Evolutionary conservation across 1,139 yeast genomes (phyloP).

Genomic region (Suhomyces panamericanus): DNA sequence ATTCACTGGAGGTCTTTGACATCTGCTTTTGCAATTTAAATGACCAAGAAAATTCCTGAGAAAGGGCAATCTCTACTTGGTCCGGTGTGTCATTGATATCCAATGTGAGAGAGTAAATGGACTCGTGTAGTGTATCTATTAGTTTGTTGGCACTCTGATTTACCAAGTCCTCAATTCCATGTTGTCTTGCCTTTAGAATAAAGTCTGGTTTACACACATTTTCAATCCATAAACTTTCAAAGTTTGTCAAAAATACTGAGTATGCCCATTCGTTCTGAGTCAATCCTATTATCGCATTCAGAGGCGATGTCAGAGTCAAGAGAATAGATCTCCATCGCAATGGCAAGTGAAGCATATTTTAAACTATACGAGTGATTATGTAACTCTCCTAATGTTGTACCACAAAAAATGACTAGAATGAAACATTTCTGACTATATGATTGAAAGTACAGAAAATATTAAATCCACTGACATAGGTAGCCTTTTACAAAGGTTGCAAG

Average conservation of each 20-base stretch:
- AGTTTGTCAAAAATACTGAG: constrained; percentile 30
- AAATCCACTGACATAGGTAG: constrained; percentile 4
- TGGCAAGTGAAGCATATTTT: not conserved
- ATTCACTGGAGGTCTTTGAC: constrained; percentile 12
- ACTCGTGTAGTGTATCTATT: not conserved
- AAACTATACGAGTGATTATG: not conserved
- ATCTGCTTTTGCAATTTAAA: constrained; percentile 19
- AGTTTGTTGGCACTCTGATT: not conserved
- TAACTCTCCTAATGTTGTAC: no score
- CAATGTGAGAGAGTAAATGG: not conserved
- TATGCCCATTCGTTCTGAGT: constrained; percentile 13
- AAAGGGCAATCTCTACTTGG: not conserved
- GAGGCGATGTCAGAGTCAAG: not conserved
- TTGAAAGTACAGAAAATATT: not conserved
- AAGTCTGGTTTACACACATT: constrained; percentile 18
- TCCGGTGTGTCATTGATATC: not conserved
- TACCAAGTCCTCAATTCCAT: constrained; percentile 29
- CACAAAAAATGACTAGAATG: no score
- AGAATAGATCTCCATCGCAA: not conserved
- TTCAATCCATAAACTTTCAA: constrained; percentile 32
- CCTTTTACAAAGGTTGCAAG: constrained; percentile 9
- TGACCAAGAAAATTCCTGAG: constrained; percentile 22
- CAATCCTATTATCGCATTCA: constrained; percentile 3
- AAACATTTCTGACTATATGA: no score
- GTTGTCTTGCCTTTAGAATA: constrained; percentile 18